These are phyloP conservation scores for Prinsepia uniflora DNA, from an alignment of 306 rosid species.

Conservation along the genomic window DNA sequence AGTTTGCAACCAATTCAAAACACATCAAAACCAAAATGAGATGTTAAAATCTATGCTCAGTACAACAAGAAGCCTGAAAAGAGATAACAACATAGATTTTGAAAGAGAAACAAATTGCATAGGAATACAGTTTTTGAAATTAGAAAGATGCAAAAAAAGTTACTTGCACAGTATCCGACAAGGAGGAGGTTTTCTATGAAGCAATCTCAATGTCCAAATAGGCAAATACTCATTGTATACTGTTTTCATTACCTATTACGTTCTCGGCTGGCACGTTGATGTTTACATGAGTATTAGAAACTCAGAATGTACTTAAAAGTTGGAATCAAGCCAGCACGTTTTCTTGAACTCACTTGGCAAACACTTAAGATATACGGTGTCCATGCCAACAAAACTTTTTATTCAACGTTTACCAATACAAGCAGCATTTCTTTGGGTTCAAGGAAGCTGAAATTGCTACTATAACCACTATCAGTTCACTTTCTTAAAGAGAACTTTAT, in stretches of 20 bases:
- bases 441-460: constrained; percentile 7
- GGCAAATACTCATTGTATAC: background rate
- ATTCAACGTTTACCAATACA: background rate
- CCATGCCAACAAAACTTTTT: background rate
- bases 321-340: background rate
- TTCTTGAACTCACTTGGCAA: background rate
- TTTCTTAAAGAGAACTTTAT: background rate
- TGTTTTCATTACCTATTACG: background rate
- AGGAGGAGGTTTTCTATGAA: background rate
- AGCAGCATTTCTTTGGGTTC: background rate
- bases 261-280: background rate
- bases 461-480: constrained; percentile 9
- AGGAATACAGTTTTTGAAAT: background rate
- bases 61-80: background rate
- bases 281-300: background rate
- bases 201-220: background rate
- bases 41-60: background rate
- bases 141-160: background rate
- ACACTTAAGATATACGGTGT: background rate
- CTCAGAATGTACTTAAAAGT: background rate
- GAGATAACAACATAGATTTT: background rate
- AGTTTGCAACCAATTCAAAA: background rate
- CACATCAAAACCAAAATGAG: background rate
- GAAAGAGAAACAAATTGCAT: background rate
- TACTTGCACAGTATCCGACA: background rate